A percentile compares a stretch with the other conserved stretches of the same genome.
These are phyloP conservation scores for Glarea lozoyensis DNA, from an alignment of 495 filamentous ascomycete genomes.

Conservation along the genomic window DNA sequence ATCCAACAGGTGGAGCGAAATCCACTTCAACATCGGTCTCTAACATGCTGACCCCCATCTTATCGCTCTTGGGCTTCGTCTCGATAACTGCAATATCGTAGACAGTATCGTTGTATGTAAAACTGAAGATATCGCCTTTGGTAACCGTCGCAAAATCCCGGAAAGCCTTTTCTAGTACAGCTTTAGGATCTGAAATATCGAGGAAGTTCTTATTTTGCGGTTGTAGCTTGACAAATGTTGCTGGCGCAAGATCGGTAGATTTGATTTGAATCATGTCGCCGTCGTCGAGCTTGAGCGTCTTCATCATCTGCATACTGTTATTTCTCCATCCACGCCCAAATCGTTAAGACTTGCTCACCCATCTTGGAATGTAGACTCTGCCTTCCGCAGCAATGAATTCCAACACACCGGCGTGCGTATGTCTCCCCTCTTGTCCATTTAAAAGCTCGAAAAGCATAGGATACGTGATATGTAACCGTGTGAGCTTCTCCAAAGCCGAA, in stretches of 20 bases:
- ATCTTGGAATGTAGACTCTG: slow-evolving; percentile 88
- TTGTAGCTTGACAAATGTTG: slow-evolving; percentile 89
- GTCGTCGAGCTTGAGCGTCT: slow-evolving; percentile 76
- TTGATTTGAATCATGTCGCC: slow-evolving; percentile 93
- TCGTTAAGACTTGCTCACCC: slow-evolving; percentile 48
- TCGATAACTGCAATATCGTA: slow-evolving; percentile 91
- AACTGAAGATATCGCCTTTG: slow-evolving; percentile 87
- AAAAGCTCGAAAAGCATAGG: slow-evolving; percentile 93
- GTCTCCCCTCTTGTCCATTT: slow-evolving; percentile 69
- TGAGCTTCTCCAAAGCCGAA: slow-evolving; percentile 90
- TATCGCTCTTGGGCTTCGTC: slow-evolving; percentile 70
- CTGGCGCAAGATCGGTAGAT: slow-evolving; percentile 81
- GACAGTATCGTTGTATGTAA: slow-evolving; percentile 85
- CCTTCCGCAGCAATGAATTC: slow-evolving; percentile 98
- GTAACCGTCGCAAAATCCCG: slow-evolving; percentile 90
- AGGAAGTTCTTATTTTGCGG: slow-evolving; percentile 86
- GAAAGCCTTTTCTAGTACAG: slow-evolving; percentile 94
- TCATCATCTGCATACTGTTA: slow-evolving; percentile 66
- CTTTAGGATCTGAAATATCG: slow-evolving; percentile 93
- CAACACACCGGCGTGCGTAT: slow-evolving; percentile 87
- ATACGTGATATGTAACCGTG: slow-evolving; percentile 92
- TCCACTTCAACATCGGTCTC: slow-evolving; percentile 95
- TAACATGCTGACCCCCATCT: slow-evolving; percentile 79
- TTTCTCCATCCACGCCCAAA: not conserved
- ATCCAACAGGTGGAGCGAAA: slow-evolving; percentile 88